Percentiles rank a stretch among this genome's conserved stretches.
Evolutionary conservation across 495 filamentous ascomycete genomes (phyloP).

Genomic region (Tuber melanosporum): DNA sequence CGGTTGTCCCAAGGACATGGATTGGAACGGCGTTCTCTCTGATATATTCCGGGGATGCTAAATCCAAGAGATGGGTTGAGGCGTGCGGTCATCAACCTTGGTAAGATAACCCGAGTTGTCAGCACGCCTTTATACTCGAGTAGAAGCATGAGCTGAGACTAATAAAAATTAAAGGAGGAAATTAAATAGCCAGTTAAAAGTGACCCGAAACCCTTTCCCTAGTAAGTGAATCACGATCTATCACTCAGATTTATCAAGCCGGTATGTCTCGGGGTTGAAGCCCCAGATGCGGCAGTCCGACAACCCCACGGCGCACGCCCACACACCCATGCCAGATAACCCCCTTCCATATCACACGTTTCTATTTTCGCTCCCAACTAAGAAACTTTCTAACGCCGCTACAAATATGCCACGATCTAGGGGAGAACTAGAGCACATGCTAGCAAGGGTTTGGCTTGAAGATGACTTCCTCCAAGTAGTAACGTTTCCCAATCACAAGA

Average conservation of each 20-base stretch:
- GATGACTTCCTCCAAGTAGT: too few species aligned
- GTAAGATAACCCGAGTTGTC: background rate
- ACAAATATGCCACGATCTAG: background rate
- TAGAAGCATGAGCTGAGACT: background rate
- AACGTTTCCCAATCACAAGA: too few species aligned
- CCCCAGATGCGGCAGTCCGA: background rate
- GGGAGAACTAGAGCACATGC: too few species aligned
- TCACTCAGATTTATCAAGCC: background rate
- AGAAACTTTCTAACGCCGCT: background rate
- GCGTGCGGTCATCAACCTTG: background rate
- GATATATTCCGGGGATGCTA: background rate
- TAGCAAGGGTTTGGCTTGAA: too few species aligned
- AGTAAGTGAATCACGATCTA: background rate
- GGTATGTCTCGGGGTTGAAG: background rate
- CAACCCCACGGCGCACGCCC: background rate
- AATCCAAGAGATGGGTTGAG: background rate
- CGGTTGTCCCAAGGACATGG: background rate
- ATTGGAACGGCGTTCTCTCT: background rate
- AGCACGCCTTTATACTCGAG: too few species aligned
- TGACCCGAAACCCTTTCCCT: accelerated
- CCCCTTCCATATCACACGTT: background rate
- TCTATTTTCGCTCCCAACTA: too few species aligned
- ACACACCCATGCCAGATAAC: too few species aligned
- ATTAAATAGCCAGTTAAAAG: background rate
- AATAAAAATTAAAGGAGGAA: background rate